Percentiles rank a stretch among this genome's conserved stretches.
These are phyloP conservation scores for Huntiella savannae DNA, from an alignment of 2,329 filamentous ascomycete genomes.

Conservation along the genomic window DNA sequence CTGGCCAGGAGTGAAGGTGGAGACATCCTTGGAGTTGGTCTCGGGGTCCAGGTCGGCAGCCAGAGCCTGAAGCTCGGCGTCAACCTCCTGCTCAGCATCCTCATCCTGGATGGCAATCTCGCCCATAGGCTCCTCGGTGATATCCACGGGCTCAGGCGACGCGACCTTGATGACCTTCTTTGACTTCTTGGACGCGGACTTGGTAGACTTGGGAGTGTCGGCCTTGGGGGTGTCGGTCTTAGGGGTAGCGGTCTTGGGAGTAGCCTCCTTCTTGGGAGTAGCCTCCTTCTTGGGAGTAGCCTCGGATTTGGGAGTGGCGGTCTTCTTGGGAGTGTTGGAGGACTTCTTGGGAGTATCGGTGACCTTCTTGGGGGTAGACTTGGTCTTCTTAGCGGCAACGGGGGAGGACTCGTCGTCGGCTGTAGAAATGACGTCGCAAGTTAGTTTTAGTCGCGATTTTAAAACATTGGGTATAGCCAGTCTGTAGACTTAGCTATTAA, in stretches of 20 bases:
- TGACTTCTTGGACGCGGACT: background rate
- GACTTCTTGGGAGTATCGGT: background rate
- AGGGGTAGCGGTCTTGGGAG: conserved; percentile 15
- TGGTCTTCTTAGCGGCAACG: conserved; percentile 27
- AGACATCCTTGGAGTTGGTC: conserved; percentile 19
- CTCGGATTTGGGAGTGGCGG: background rate
- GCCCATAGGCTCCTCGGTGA: conserved; percentile 12
- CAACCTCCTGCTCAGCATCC: conserved; percentile 21
- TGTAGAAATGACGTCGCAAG: conserved; percentile 12
- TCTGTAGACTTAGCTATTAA: too few relatives aligned
- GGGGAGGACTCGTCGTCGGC: conserved; percentile 28
- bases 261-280: conserved; percentile 14
- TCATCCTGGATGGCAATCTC: conserved; percentile 19
- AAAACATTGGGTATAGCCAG: too few relatives aligned
- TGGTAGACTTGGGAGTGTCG: background rate
- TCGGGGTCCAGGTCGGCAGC: conserved; percentile 27
- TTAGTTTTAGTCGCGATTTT: background rate
- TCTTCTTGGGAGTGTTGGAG: conserved; percentile 7
- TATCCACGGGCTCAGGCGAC: conserved; percentile 12
- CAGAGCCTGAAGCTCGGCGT: conserved; percentile 25
- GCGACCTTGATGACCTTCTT: conserved; percentile 4
- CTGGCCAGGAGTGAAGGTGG: conserved; percentile 27
- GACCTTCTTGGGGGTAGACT: conserved; percentile 20
- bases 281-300: conserved; percentile 14
- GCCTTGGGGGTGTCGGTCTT: conserved; percentile 10